Evolutionary conservation across 2,329 filamentous ascomycete species (phyloP).

Genomic region (Curvularia hawaiiensis): DNA sequence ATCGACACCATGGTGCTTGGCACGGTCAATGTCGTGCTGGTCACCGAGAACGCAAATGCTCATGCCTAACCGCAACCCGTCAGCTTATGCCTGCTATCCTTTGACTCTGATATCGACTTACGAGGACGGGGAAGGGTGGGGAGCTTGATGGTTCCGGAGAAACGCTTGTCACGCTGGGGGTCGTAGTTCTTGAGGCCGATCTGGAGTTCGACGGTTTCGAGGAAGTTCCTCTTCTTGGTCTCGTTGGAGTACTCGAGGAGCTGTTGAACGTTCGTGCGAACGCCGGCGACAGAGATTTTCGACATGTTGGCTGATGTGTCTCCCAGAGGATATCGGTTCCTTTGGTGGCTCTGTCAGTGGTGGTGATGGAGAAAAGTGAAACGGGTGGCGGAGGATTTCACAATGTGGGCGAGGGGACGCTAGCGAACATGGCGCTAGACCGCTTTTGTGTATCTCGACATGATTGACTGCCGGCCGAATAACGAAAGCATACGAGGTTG

Average conservation of each 20-base stretch:
- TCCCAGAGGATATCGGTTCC: conserved; percentile 53
- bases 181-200: conserved; percentile 60
- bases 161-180: conserved; percentile 99
- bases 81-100: conserved; percentile 7
- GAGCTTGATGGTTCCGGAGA: conserved; percentile 98
- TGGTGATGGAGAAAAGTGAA: conserved; percentile 33
- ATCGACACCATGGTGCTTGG: conserved; percentile 98
- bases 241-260: conserved; percentile 94
- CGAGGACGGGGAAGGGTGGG: conserved; percentile 80
- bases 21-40: conserved; percentile 99
- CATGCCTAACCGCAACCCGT: conserved; percentile 27
- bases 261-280: conserved; percentile 91
- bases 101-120: conserved; percentile 15
- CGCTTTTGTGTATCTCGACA: conserved; percentile 2
- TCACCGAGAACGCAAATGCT: conserved; percentile 75
- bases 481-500: background rate
- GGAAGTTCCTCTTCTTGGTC: conserved; percentile 98
- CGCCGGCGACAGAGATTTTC: conserved; percentile 90
- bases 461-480: background rate
- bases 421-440: conserved; percentile 22
- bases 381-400: conserved; percentile 22
- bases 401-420: conserved; percentile 18
- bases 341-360: conserved; percentile 48
- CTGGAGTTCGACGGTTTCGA: conserved; percentile 83
- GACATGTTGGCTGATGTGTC: conserved; percentile 66